phyloP scores from a whole-genome alignment of 108 stramenopile species.

The Epipyxis sp. region DNA sequence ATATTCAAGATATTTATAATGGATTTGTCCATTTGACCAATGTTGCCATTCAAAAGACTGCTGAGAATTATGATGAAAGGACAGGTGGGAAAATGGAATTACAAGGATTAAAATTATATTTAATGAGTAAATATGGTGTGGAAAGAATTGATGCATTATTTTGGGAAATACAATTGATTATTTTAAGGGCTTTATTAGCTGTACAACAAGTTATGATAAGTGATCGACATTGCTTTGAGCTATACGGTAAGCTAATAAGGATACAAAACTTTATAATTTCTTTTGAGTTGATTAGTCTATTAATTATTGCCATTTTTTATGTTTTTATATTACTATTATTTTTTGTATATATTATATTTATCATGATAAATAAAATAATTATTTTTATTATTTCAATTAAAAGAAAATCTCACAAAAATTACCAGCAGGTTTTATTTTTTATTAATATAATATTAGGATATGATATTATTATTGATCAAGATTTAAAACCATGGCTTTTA shows the following conservation, averaged over 20 bases:
- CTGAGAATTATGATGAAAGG: conserved; percentile 58
- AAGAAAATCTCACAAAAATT: no score
- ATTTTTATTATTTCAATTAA: no score
- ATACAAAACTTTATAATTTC: no score
- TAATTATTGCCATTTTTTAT: no score
- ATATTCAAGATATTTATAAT: conserved; percentile 47
- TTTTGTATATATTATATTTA: no score
- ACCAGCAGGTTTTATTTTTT: no score
- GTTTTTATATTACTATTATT: no score
- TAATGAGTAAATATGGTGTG: conserved; percentile 53
- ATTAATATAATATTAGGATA: no score
- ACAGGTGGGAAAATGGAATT: conserved; percentile 64
- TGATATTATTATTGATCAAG: conserved; percentile 59
- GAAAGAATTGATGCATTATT: conserved; percentile 35
- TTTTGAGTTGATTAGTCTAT: no score
- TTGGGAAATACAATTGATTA: conserved; percentile 51
- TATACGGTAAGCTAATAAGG: conserved; percentile 59
- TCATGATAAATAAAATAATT: no score
- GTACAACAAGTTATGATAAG: conserved; percentile 64
- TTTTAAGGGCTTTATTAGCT: conserved; percentile 48
- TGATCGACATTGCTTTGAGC: conserved; percentile 68
- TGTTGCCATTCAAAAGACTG: conserved; percentile 63
- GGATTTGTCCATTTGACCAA: conserved; percentile 61
- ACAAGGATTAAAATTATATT: conserved; percentile 53
- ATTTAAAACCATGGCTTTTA: conserved; percentile 61